Conservation (phyloP, 805 yeast species). For the Sugiyamaella mastotermitis region DNA sequence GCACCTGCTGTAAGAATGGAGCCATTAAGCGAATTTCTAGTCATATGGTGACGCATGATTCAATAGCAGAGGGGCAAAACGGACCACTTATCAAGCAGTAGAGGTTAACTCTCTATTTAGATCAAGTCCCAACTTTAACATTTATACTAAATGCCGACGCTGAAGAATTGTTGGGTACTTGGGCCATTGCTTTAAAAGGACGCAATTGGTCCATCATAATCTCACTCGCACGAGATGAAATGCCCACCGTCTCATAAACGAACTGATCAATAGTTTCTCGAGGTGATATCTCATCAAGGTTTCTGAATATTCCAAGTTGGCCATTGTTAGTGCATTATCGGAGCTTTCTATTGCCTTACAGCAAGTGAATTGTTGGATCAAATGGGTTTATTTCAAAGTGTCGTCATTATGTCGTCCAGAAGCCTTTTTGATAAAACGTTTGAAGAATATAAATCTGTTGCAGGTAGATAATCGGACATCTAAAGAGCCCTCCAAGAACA, state of each 20-base stretch:
- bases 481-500: no score
- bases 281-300: no score
- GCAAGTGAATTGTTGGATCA: no score
- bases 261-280: constrained; percentile 4
- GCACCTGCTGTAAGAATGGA: constrained; percentile 46
- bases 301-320: no score
- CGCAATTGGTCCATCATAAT: constrained; percentile 58
- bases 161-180: constrained; percentile 44
- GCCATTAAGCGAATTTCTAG: constrained; percentile 39
- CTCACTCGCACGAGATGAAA: constrained; percentile 63
- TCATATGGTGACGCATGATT: constrained; percentile 50
- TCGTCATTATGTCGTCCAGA: no score
- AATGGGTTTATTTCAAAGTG: no score
- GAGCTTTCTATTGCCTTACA: no score
- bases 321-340: no score
- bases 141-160: constrained; percentile 49
- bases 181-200: constrained; percentile 52
- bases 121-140: constrained; percentile 40
- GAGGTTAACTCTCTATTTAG: constrained; percentile 44
- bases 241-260: constrained; percentile 8
- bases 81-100: constrained; percentile 52
- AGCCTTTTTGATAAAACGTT: no score
- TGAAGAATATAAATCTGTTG: no score
- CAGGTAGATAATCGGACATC: no score
- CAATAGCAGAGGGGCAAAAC: constrained; percentile 50